Evolutionary conservation across 192 early-diverging fungal genomes (phyloP).

Genomic region (Backusella westeae): DNA sequence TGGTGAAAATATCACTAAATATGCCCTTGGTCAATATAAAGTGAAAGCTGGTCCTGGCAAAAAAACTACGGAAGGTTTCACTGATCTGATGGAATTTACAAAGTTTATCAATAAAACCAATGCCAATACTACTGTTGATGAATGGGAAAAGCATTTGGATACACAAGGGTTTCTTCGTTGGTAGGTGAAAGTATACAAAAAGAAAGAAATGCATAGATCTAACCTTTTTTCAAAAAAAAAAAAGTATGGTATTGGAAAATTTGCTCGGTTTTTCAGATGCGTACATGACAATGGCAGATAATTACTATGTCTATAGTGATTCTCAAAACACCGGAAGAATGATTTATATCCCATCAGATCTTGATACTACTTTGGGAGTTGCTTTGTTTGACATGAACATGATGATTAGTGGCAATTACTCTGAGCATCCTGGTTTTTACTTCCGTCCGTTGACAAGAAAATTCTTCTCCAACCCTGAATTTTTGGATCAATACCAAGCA

Average conservation of each 20-base stretch:
- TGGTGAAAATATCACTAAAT: background rate
- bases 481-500: background rate
- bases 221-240: background rate
- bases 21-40: constrained; percentile 7
- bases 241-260: constrained; percentile 6
- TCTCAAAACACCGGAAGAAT: background rate
- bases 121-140: background rate
- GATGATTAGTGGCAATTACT: constrained; percentile 13
- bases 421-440: constrained; percentile 7
- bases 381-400: background rate
- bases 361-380: constrained; percentile 8
- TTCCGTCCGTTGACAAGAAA: constrained; percentile 6
- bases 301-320: constrained; percentile 7
- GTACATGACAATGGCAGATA: constrained; percentile 4
- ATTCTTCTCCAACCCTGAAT: background rate
- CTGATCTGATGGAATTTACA: background rate
- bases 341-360: constrained; percentile 6
- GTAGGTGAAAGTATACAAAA: background rate
- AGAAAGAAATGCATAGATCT: background rate
- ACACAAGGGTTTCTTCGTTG: constrained; percentile 4
- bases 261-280: constrained; percentile 9
- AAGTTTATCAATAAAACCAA: constrained; percentile 7
- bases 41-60: background rate
- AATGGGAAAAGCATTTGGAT: constrained; percentile 1
- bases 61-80: background rate